A percentile compares a stretch with the other conserved stretches of the same genome.
phyloP scores from a whole-genome alignment of 352 stramenopile genomes.

The Phytophthora pseudosyringae region DNA sequence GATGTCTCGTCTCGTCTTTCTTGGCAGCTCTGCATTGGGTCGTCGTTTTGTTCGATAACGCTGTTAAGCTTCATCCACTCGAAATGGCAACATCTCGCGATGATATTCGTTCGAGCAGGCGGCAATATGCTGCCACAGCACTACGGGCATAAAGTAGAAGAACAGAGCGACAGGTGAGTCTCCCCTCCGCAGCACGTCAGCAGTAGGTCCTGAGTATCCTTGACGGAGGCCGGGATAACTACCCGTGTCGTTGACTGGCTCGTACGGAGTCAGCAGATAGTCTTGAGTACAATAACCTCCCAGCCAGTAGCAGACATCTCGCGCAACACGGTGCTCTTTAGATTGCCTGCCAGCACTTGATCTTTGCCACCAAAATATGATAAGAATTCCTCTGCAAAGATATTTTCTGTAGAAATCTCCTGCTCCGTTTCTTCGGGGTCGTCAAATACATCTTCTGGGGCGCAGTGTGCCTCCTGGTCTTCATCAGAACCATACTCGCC shows the following conservation, averaged over 20 bases:
- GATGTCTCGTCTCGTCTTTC: constrained; percentile 21
- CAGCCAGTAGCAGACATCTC: constrained; percentile 9
- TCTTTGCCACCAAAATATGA: constrained; percentile 6
- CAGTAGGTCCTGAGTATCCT: constrained; percentile 3
- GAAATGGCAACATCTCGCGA: constrained; percentile 5
- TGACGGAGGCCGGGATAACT: constrained; percentile 14
- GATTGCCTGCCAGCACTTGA: constrained; percentile 21
- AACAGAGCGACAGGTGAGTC: constrained; percentile 31
- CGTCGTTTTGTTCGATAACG: constrained; percentile 7
- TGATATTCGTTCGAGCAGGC: constrained; percentile 22
- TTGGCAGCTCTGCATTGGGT: background rate
- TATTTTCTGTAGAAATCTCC: constrained; percentile 3
- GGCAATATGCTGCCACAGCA: constrained; percentile 27
- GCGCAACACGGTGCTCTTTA: constrained; percentile 14
- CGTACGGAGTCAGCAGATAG: too few species aligned
- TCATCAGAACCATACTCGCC: constrained; percentile 1
- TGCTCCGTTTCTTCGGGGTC: constrained; percentile 6
- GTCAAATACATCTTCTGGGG: background rate
- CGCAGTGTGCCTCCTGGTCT: background rate
- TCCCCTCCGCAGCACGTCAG: background rate
- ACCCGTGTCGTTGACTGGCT: background rate
- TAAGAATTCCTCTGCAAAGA: constrained; percentile 18
- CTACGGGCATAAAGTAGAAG: constrained; percentile 20
- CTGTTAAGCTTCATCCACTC: constrained; percentile 1
- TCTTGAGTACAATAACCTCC: constrained; percentile 9